Base-by-base conservation (phyloP, 441 rosid genomes). In the Metrosideros polymorpha region DNA sequence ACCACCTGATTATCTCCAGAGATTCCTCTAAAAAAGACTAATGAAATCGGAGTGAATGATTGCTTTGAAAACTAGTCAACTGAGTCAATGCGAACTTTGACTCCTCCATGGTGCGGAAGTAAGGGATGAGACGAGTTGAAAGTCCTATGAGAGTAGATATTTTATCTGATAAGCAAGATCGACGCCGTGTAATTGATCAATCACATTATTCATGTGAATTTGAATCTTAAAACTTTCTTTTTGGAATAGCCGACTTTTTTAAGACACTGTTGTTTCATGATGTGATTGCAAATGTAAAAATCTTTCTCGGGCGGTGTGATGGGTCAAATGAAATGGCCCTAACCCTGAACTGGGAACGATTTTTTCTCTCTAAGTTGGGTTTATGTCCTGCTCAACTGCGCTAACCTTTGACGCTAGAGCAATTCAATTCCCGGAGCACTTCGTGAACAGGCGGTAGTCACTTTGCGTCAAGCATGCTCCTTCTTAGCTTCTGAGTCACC, bases 161-260 rank as follows among this genome's bases (percentile, higher is more conserved):
- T n/a, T n/a, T n/a, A n/a, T n/a, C n/a, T n/a, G n/a, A n/a, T n/a
- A n/a, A n/a, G n/a, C 22, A 7, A 29, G 9, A 15, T 7, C 4
- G 5, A 59, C 2, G 5, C 0, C 0, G 39, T 14, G 22, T 5
- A 29, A 15, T 8, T 17, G 19, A 30, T 61, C 1, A 29, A 15
- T 30, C 75, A 15, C 2, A 3, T 4, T 12, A 56, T 56, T n/a
- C n/a, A n/a, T n/a, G n/a, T n/a, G n/a, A n/a, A n/a, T n/a, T n/a
- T n/a, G 39, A 59, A 59, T 29, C 29, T 59, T 19, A 35, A 2
- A 17, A 0, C 42, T 24, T 30, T 61, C 6, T 0, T 4, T 7
- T 17, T 6, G 22, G 17, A 0, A 61, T 7, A 9, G 6, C 2
- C 22, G 71, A 18, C 24, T 30, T 61, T 17, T 4, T 61, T 17